phyloP scores from a whole-genome alignment of 2,329 filamentous ascomycete genomes.

The Sclerotinia minor region DNA sequence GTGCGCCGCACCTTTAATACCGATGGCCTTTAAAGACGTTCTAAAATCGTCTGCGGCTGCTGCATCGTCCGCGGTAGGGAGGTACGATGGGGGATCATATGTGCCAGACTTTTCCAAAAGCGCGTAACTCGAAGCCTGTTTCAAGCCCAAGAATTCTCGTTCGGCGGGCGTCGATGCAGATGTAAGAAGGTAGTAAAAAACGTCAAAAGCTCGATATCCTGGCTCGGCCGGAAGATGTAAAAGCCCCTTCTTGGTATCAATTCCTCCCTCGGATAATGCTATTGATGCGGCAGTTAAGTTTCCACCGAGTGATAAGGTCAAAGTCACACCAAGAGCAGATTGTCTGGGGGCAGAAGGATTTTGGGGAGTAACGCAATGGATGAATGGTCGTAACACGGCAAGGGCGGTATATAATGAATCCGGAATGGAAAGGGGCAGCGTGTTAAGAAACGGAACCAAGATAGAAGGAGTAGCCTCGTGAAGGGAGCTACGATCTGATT shows the following conservation, averaged over 20 bases:
- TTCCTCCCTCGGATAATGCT: conserved; percentile 80
- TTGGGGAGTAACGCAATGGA: conserved; percentile 81
- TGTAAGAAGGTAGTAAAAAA: conserved; percentile 94
- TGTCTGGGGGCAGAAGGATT: conserved; percentile 85
- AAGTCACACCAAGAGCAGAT: conserved; percentile 74
- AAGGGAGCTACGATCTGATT: conserved; percentile 62
- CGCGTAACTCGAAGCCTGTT: conserved; percentile 72
- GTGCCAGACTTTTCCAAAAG: conserved; percentile 82
- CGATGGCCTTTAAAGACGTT: conserved; percentile 81
- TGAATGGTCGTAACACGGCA: conserved; percentile 79
- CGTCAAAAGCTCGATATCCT: conserved; percentile 91
- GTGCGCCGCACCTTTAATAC: conserved; percentile 83
- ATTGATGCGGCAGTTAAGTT: conserved; percentile 74
- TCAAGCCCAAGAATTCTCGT: conserved; percentile 81
- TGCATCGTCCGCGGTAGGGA: conserved; percentile 88
- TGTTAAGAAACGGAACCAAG: conserved; percentile 75
- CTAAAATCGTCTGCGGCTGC: conserved; percentile 94
- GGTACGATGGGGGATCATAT: conserved; percentile 80
- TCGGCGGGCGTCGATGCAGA: conserved; percentile 88
- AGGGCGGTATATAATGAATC: conserved; percentile 74
- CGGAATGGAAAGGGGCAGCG: conserved; percentile 78
- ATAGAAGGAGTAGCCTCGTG: conserved; percentile 87
- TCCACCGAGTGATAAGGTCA: conserved; percentile 79
- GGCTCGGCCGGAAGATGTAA: conserved; percentile 75
- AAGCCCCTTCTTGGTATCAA: conserved; percentile 79